Conservation (phyloP, 768 basidiomycete species). For the Chiua virens region DNA sequence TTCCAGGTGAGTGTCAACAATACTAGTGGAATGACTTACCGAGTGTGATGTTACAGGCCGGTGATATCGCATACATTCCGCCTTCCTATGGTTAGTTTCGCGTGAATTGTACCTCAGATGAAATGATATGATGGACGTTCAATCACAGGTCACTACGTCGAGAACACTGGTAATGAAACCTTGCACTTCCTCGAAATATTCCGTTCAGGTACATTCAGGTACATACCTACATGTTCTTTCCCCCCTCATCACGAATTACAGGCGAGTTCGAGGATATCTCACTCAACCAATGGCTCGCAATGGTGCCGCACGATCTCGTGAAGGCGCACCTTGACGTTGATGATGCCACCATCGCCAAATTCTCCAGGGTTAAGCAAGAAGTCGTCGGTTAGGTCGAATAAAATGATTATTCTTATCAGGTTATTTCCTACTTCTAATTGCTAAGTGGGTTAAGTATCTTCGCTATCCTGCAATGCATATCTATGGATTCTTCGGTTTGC, state of each 20-base stretch:
- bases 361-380: constrained; percentile 51
- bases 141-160: constrained; percentile 60
- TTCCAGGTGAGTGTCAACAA: constrained; percentile 35
- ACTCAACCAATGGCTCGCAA: constrained; percentile 60
- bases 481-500: not conserved
- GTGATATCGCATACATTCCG: constrained; percentile 28
- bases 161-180: constrained; percentile 62
- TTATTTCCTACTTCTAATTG: not conserved
- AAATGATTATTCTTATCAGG: not conserved
- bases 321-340: constrained; percentile 60
- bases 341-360: constrained; percentile 46
- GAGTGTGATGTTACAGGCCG: constrained; percentile 24
- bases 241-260: constrained; percentile 14
- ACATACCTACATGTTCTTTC: no score
- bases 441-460: not conserved
- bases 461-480: not conserved
- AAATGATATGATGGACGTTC: not conserved
- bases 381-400: constrained; percentile 38
- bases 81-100: constrained; percentile 23
- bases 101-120: not conserved
- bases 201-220: constrained; percentile 40
- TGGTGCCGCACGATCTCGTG: constrained; percentile 57
- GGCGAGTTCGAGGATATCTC: constrained; percentile 57
- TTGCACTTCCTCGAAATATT: constrained; percentile 64
- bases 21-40: not conserved